Base-by-base conservation (phyloP, 768 basidiomycete genomes). In the Russula dissimulans region DNA sequence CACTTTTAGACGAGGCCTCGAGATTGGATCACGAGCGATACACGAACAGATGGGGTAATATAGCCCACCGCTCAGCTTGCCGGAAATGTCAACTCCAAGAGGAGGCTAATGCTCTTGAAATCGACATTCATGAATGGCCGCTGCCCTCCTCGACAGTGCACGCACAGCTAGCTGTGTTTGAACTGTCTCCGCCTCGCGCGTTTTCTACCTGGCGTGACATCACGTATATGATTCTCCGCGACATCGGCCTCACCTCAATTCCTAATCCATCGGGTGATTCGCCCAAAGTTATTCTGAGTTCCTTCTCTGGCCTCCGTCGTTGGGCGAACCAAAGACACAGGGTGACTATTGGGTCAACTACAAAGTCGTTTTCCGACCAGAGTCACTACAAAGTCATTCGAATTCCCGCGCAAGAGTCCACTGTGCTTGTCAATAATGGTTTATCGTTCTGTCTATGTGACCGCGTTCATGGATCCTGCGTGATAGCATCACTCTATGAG, bases 191-290 rank as follows among this genome's bases (percentile, higher is more conserved):
- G 5, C 62, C 62, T 0, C 14, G 10, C 17, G 49, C 39, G 3
- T 63, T 63, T 48, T 55, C 62, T 29, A 9, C n/a, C 38, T 63
- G 62, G 62, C 53, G 62, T 14, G 42, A 36, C 5, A 56, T 44
- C 1, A 63, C 62, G 5, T 61, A 43, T 17, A 14, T 32, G n/a
- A 26, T 63, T 22, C 59, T 63, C 10, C 34, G 38, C 14, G 62
- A 63, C 7, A 34, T 63, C 2, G 59, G 54, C 15, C 14, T 56
- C 12, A 15, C 45, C 22, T 11, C 48, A 17, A 10, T 22, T 12
- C 0, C 18, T 1, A 18, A 46, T 26, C 15, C 15, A 9, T 26
- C 5, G 1, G 50, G 10, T 31, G 0, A 9, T 26, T 26, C 22
- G 12, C 62, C 59, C 10, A 5, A 39, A 9, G 2, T 48, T 41